A percentile compares a stretch with the other conserved stretches of the same genome.
These are phyloP conservation scores for Fusarium sp. DNA, from an alignment of 2,329 filamentous ascomycete species.

Conservation along the genomic window DNA sequence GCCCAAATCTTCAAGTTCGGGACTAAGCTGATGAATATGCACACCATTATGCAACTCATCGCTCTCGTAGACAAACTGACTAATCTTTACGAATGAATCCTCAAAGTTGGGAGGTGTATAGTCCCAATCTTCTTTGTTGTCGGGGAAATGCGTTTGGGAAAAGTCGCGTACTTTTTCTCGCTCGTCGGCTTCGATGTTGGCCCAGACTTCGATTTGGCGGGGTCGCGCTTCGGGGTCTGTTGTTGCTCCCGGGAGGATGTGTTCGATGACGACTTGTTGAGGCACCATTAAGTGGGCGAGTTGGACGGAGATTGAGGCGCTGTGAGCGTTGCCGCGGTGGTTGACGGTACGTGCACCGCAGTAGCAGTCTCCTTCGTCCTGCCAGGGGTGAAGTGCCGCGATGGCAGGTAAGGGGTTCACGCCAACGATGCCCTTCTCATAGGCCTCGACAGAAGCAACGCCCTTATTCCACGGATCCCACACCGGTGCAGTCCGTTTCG, in stretches of 20 bases:
- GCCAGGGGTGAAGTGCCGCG: constrained; percentile 76
- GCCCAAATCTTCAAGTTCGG: constrained; percentile 61
- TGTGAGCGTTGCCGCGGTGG: constrained; percentile 58
- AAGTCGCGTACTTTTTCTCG: constrained; percentile 58
- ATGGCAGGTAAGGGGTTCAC: constrained; percentile 51
- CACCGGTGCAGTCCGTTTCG: constrained; percentile 68
- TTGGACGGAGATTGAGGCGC: constrained; percentile 74
- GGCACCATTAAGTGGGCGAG: constrained; percentile 71
- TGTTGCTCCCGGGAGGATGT: constrained; percentile 72
- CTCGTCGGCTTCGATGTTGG: constrained; percentile 61
- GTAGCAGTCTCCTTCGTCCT: constrained; percentile 89
- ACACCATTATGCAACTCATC: constrained; percentile 56
- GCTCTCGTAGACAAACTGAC: constrained; percentile 65
- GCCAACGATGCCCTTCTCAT: constrained; percentile 35
- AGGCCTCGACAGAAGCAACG: constrained; percentile 13
- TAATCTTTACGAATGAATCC: constrained; percentile 67
- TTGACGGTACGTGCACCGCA: constrained; percentile 69
- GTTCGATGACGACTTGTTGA: constrained; percentile 78
- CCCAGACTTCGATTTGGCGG: constrained; percentile 77
- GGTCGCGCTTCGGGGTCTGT: constrained; percentile 73
- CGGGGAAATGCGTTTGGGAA: constrained; percentile 56
- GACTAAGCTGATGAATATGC: constrained; percentile 65
- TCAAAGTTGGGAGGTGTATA: constrained; percentile 43
- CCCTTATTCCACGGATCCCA: constrained; percentile 53
- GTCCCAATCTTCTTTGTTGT: constrained; percentile 45